Evolutionary conservation across 805 yeast genomes (phyloP), one percentile per base, ranked within the genome.

Genomic region (Ogataea neopini): DNA sequence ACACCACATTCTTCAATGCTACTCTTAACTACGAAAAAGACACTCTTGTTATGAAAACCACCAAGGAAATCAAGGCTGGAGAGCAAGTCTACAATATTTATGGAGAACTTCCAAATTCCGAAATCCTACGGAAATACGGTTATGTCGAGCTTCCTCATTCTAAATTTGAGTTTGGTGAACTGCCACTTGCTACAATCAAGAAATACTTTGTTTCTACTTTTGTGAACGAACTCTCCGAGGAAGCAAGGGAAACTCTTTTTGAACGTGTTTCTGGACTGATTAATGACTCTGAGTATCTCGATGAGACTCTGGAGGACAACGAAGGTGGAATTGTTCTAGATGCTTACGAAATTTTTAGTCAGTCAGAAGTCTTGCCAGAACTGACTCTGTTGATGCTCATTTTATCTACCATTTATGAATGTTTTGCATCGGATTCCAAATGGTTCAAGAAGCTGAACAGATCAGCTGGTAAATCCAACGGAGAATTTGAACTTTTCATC

Each of bases 81-180:
- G 85, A 81, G 26, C 98, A 94, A 62, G 72, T 92, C 3, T 91
- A 79, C 67, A 92, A 92, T 67, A 85, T 89, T 0, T 92, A 94
- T 63, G 95, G 96, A 1, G 94, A 90, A 38, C 83, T 87, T 54
- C 94, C 97, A 30, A 92, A 91, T 63, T 72, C 92, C n/a, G 98
- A 94, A 59, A 75, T 94, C 26, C 71, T 94, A 46, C 77, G 99
- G 59, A 77, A 96, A 48, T 92, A 92, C 57, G 99, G 99, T 0
- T 92, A 88, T 59, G 94, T 89, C 20, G 97, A 91, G 67, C 45
- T 62, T 29, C 74, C 72, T 17, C 88, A 88, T 0, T 85, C 94
- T 1, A 79, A 77, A 40, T 80, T 72, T 61, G 98, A 92, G 63
- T 85, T 87, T 58, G 96, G 84, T 6, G 98, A 92, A 64, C 57